phyloP scores from a whole-genome alignment of 2,329 filamentous ascomycete genomes.

The Xenosphaeropsis pyriputrescens region DNA sequence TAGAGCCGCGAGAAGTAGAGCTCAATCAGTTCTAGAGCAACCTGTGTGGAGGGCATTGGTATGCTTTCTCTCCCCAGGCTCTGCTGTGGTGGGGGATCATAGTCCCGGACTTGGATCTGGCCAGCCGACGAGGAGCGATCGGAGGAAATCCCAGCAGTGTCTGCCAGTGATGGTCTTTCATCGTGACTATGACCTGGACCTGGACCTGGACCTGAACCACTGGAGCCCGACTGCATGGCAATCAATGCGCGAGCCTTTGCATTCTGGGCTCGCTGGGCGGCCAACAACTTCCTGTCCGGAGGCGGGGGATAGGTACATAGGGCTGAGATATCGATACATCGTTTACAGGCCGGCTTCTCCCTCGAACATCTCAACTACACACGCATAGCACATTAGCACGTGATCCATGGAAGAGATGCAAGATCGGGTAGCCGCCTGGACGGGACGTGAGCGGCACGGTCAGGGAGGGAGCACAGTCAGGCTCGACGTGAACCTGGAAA shows the following conservation, averaged over 20 bases:
- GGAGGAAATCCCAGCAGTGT: not conserved
- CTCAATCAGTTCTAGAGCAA: constrained; percentile 6
- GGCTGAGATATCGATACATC: constrained; percentile 7
- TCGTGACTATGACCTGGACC: not conserved
- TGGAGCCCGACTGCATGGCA: too few relatives aligned
- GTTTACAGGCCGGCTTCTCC: constrained; percentile 7
- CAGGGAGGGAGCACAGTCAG: too few relatives aligned
- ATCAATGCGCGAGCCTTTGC: not conserved
- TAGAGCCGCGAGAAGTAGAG: constrained; percentile 7
- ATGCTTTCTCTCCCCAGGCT: not conserved
- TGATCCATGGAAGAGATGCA: too few relatives aligned
- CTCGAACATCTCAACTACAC: constrained; percentile 8
- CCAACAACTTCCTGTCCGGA: constrained; percentile 8
- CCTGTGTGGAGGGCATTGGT: constrained; percentile 3
- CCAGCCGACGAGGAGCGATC: not conserved
- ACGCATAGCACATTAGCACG: too few relatives aligned
- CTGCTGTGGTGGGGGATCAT: not conserved
- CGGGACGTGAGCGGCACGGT: too few relatives aligned
- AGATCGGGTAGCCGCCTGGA: too few relatives aligned
- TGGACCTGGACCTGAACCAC: too few relatives aligned
- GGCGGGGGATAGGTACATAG: constrained; percentile 8
- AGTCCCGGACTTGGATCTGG: not conserved
- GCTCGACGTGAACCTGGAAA: too few relatives aligned
- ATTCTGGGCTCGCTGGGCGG: constrained; percentile 6
- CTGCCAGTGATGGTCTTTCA: not conserved